These are phyloP conservation scores for Usnea hakonensis DNA, from an alignment of 495 filamentous ascomycete genomes.

Conservation along the genomic window DNA sequence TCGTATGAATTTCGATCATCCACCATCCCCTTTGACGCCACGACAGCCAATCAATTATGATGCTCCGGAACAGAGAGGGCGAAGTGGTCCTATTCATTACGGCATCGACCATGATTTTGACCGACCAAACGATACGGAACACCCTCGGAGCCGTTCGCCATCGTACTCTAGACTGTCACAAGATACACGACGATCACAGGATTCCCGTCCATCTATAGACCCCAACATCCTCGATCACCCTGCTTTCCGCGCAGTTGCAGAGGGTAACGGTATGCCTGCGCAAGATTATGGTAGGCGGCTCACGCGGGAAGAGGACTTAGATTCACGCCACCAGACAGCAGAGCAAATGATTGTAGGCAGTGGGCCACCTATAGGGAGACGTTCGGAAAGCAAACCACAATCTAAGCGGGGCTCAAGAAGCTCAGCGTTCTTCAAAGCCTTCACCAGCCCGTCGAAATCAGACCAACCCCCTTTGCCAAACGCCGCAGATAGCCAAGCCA, in stretches of 20 bases:
- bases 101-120: conserved; percentile 24
- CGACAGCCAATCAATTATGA: conserved; percentile 21
- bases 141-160: conserved; percentile 24
- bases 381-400: conserved; percentile 8
- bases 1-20: conserved; percentile 11
- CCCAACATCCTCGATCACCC: conserved; percentile 24
- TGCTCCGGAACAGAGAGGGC: conserved; percentile 18
- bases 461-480: conserved; percentile 3
- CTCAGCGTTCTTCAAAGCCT: conserved; percentile 22
- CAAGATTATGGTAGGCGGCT: conserved; percentile 27
- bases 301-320: conserved; percentile 24
- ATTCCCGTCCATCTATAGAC: conserved; percentile 9
- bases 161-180: conserved; percentile 25
- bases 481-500: conserved; percentile 25
- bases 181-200: conserved; percentile 12
- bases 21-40: conserved; percentile 23
- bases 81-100: conserved; percentile 27
- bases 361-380: conserved; percentile 23
- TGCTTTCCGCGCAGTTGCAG: conserved; percentile 21
- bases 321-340: conserved; percentile 33
- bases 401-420: conserved; percentile 22
- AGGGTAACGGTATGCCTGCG: conserved; percentile 21
- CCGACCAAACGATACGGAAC: conserved; percentile 20
- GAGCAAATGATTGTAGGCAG: conserved; percentile 30
- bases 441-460: conserved; percentile 10